phyloP scores from a whole-genome alignment of 176 grass and related monocot genomes.

The Musa troglodytarum region DNA sequence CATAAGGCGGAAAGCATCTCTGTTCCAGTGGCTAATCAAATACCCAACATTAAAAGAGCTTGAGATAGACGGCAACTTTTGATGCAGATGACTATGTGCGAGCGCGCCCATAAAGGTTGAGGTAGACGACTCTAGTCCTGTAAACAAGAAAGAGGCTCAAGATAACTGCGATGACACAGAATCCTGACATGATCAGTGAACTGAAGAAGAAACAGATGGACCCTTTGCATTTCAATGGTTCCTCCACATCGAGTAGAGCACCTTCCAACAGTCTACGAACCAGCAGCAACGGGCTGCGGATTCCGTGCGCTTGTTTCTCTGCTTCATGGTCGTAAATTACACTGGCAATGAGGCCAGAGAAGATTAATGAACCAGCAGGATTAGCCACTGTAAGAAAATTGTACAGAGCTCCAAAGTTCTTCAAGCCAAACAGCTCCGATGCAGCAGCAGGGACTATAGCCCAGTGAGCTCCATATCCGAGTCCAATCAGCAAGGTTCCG shows the following conservation, averaged over 20 bases:
- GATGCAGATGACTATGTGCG: constrained; percentile 15
- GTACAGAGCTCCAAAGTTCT: constrained; percentile 76
- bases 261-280: constrained; percentile 18
- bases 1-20: no score
- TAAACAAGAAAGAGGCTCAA: constrained; percentile 62
- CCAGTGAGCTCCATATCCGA: constrained; percentile 66
- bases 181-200: constrained; percentile 71
- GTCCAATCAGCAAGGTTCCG: constrained; percentile 61
- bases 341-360: constrained; percentile 77
- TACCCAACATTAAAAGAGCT: no score
- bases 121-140: constrained; percentile 57
- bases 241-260: constrained; percentile 29
- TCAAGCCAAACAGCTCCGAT: constrained; percentile 72
- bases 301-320: constrained; percentile 46
- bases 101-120: constrained; percentile 36
- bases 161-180: constrained; percentile 45
- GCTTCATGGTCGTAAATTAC: constrained; percentile 60
- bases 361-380: constrained; percentile 54
- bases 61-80: no score
- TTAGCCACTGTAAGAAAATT: constrained; percentile 87
- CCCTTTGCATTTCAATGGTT: constrained; percentile 53
- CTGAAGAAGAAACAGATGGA: constrained; percentile 64
- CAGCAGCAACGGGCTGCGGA: constrained; percentile 7
- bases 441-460: constrained; percentile 61
- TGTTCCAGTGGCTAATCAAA: no score